Percentiles rank a stretch among this genome's conserved stretches.
These are phyloP conservation scores for Aspergillus nidulans DNA, from an alignment of 495 filamentous ascomycete genomes.

Conservation along the genomic window DNA sequence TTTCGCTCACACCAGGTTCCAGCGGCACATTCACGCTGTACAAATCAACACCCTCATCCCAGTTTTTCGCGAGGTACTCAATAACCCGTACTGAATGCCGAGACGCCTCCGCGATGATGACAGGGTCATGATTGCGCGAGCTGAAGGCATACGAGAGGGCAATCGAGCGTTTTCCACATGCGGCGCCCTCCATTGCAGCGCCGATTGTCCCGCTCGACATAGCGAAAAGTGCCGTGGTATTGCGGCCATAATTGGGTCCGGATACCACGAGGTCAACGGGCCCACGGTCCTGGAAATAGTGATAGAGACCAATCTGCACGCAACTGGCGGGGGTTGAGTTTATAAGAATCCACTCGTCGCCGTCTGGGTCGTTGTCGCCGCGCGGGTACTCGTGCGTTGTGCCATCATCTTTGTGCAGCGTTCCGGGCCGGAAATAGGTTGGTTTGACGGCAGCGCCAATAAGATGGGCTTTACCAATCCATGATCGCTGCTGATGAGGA, in stretches of 20 bases:
- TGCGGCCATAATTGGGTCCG: constrained; percentile 93
- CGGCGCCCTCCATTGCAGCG: constrained; percentile 87
- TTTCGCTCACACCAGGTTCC: constrained; percentile 58
- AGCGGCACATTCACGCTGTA: constrained; percentile 88
- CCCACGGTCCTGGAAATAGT: constrained; percentile 76
- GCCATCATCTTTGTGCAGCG: constrained; percentile 62
- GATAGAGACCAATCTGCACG: constrained; percentile 83
- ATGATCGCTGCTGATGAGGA: constrained; percentile 86
- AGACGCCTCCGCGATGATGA: constrained; percentile 70
- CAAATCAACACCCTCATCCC: constrained; percentile 70
- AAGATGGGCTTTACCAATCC: constrained; percentile 97
- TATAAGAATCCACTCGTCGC: constrained; percentile 91
- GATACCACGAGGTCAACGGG: constrained; percentile 81
- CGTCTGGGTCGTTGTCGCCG: constrained; percentile 47
- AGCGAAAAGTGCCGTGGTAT: constrained; percentile 89
- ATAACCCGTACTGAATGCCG: constrained; percentile 66
- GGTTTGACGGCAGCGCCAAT: constrained; percentile 81
- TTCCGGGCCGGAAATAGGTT: constrained; percentile 75
- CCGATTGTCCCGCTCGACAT: constrained; percentile 86
- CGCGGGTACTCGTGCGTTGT: constrained; percentile 55
- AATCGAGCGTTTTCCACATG: constrained; percentile 70
- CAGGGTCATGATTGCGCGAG: constrained; percentile 70
- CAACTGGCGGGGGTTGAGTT: constrained; percentile 85
- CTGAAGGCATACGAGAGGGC: constrained; percentile 88
- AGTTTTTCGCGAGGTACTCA: constrained; percentile 70